phyloP scores from a whole-genome alignment of 768 basidiomycete species.

The Kondoa subrosea region DNA sequence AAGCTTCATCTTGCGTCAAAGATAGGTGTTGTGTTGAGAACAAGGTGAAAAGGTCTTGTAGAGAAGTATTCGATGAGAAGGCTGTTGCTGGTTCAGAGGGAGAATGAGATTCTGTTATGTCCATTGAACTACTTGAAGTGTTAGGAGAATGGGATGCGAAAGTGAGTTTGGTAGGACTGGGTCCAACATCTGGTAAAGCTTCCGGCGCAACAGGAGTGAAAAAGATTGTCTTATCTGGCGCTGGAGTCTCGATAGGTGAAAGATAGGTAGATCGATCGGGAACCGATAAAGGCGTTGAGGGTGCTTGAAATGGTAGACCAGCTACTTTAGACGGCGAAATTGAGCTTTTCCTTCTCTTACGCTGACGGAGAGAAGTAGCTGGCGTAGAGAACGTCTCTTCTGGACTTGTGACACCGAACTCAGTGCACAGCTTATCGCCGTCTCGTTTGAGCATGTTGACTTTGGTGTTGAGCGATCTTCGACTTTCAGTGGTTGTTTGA shows the following conservation, averaged over 20 bases:
- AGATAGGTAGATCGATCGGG: not conserved
- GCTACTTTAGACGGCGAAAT: not conserved
- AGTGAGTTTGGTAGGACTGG: not conserved
- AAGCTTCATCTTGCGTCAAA: not conserved
- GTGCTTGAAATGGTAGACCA: not conserved
- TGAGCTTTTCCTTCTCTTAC: not conserved
- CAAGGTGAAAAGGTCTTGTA: not conserved
- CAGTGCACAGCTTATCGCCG: not conserved
- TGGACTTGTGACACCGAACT: not conserved
- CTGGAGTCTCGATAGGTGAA: not conserved
- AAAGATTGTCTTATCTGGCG: not conserved
- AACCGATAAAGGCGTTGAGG: not conserved
- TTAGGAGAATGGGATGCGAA: not conserved
- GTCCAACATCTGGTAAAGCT: not conserved
- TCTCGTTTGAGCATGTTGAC: not conserved
- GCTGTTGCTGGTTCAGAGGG: not conserved
- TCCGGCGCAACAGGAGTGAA: not conserved
- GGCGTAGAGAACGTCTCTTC: not conserved
- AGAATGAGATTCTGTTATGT: not conserved
- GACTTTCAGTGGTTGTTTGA: not conserved
- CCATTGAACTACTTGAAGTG: not conserved
- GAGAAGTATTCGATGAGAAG: not conserved
- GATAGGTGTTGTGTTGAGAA: not conserved
- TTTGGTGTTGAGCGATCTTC: not conserved
- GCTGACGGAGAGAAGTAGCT: not conserved